Evolutionary conservation across 2,329 filamentous ascomycete species (phyloP).

Genomic region (Monascus ruber): DNA sequence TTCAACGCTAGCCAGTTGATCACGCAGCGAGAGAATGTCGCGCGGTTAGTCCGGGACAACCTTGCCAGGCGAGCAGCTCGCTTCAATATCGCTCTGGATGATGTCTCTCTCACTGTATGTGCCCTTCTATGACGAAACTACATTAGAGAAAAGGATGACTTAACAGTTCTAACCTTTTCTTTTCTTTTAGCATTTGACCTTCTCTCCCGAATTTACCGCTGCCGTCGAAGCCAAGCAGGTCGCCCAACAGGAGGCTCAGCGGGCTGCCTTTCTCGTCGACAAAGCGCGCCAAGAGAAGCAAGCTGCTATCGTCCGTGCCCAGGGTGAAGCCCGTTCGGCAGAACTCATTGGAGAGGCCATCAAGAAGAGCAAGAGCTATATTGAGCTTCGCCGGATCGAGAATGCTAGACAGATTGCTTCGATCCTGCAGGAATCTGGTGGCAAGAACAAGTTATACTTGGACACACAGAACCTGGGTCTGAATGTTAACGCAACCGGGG

Average conservation of each 20-base stretch:
- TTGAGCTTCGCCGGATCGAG: conserved; percentile 96
- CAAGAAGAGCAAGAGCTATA: conserved; percentile 97
- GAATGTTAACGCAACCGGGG: conserved; percentile 52
- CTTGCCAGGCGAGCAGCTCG: conserved; percentile 78
- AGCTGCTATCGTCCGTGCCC: conserved; percentile 93
- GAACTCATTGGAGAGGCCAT: conserved; percentile 98
- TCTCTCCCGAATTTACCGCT: conserved; percentile 59
- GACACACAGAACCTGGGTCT: conserved; percentile 84
- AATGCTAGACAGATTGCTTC: conserved; percentile 84
- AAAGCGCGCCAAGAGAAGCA: conserved; percentile 99
- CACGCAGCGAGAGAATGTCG: conserved; percentile 96
- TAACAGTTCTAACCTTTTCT: background rate
- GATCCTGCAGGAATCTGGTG: conserved; percentile 72
- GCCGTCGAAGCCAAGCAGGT: conserved; percentile 61
- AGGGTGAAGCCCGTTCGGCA: conserved; percentile 96
- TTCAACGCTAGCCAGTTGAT: conserved; percentile 98
- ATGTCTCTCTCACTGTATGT: conserved; percentile 87
- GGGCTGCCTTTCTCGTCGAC: conserved; percentile 95
- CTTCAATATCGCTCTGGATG: conserved; percentile 95
- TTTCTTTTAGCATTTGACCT: conserved; percentile 47
- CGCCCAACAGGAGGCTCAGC: conserved; percentile 82
- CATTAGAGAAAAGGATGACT: no score
- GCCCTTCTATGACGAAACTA: background rate
- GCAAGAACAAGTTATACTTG: conserved; percentile 87
- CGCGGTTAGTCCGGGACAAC: conserved; percentile 82